These are phyloP conservation scores for Botrytis byssoidea DNA, from an alignment of 2,329 filamentous ascomycete genomes.

Conservation along the genomic window DNA sequence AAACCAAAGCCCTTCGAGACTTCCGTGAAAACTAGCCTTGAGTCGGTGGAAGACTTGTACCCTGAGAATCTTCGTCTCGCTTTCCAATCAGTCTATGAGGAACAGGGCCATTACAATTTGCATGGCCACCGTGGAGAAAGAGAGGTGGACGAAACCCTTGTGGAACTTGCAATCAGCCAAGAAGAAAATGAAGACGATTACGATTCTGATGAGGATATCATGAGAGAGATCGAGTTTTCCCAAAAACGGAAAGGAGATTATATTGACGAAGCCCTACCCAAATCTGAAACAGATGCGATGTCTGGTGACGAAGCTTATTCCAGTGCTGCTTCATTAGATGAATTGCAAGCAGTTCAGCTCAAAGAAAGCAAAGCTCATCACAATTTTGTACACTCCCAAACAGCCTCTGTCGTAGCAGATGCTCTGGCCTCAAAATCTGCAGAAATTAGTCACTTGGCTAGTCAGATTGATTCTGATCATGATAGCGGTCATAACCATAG, in stretches of 20 bases:
- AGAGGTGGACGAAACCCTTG: slow-evolving; percentile 62
- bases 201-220: slow-evolving; percentile 54
- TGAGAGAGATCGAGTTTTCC: slow-evolving; percentile 38
- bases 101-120: slow-evolving; percentile 20
- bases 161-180: slow-evolving; percentile 40
- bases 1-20: slow-evolving; percentile 52
- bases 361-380: background rate
- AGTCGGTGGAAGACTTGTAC: slow-evolving; percentile 86
- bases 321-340: background rate
- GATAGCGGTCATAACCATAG: background rate
- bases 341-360: background rate
- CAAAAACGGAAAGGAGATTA: slow-evolving; percentile 31
- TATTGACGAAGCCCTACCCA: slow-evolving; percentile 23
- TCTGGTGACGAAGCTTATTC: background rate
- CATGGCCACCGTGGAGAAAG: slow-evolving; percentile 25
- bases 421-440: background rate
- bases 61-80: slow-evolving; percentile 59
- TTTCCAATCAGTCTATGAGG: slow-evolving; percentile 41
- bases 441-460: background rate
- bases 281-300: slow-evolving; percentile 17
- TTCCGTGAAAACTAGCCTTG: slow-evolving; percentile 69
- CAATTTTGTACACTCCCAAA: background rate
- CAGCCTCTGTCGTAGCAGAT: background rate
- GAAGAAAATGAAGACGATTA: slow-evolving; percentile 47
- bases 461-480: background rate